Evolutionary conservation across 208 protist genomes (phyloP).

Genomic region (Trypanosoma avium): DNA sequence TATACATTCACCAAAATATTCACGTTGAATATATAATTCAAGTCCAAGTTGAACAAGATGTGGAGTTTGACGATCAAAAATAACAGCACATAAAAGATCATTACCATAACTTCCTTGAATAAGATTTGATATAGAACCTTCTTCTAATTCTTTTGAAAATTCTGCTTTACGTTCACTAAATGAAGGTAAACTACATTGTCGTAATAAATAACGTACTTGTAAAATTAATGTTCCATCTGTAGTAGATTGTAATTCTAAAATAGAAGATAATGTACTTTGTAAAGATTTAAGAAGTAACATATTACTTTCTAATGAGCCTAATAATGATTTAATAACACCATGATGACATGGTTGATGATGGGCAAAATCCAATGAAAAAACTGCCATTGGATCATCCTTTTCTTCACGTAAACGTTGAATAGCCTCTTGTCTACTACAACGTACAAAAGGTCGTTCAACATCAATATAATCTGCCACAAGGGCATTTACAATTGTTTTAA

Average conservation of each 20-base stretch:
- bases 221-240: conserved; percentile 62
- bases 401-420: conserved; percentile 58
- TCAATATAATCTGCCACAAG: conserved; percentile 74
- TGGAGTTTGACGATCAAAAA: conserved; percentile 75
- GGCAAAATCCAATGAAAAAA: conserved; percentile 71
- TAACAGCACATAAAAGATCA: conserved; percentile 72
- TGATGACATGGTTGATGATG: conserved; percentile 78
- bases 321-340: conserved; percentile 54
- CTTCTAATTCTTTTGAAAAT: conserved; percentile 59
- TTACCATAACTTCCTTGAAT: conserved; percentile 64
- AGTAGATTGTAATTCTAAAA: conserved; percentile 56
- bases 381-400: conserved; percentile 20
- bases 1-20: conserved; percentile 68
- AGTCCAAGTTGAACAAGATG: conserved; percentile 72
- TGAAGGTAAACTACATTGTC: conserved; percentile 69
- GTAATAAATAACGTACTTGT: conserved; percentile 69
- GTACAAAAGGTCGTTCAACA: conserved; percentile 70
- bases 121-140: conserved; percentile 43
- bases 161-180: conserved; percentile 70
- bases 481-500: conserved; percentile 44
- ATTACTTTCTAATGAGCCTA: conserved; percentile 61
- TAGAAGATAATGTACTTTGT: conserved; percentile 39
- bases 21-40: conserved; percentile 76
- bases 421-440: conserved; percentile 62
- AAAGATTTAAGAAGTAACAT: conserved; percentile 60